Conservation (phyloP, 257 asterid species). For the Verbascum thapsus region DNA sequence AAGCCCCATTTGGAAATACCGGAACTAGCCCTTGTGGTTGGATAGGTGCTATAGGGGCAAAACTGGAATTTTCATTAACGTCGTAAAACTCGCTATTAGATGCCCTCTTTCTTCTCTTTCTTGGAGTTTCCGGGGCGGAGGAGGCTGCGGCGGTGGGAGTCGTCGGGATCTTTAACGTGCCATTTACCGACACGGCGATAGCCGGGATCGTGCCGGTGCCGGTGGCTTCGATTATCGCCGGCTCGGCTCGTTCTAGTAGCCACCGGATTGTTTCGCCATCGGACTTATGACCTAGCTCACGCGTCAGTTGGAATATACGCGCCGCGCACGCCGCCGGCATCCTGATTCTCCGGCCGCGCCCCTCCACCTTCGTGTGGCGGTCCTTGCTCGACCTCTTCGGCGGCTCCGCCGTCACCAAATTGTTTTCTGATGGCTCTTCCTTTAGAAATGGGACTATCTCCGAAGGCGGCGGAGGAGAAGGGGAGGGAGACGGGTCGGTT, state of each 20-base stretch:
- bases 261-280: constrained; percentile 85
- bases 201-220: constrained; percentile 85
- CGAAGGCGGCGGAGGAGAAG: constrained; percentile 11
- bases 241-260: constrained; percentile 83
- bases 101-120: constrained; percentile 49
- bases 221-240: constrained; percentile 75
- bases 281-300: constrained; percentile 76
- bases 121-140: constrained; percentile 36
- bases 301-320: constrained; percentile 70
- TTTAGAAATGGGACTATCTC: constrained; percentile 38
- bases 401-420: constrained; percentile 31
- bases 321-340: constrained; percentile 86
- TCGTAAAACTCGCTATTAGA: constrained; percentile 59
- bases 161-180: constrained; percentile 67
- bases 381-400: constrained; percentile 67
- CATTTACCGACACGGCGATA: constrained; percentile 80
- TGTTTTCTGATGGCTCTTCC: constrained; percentile 50
- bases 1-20: constrained; percentile 60
- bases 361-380: constrained; percentile 90
- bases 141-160: constrained; percentile 35
- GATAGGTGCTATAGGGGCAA: constrained; percentile 70
- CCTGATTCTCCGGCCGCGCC: constrained; percentile 82
- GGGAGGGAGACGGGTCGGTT: constrained; percentile 10
- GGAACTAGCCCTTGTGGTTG: constrained; percentile 69
- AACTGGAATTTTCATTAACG: constrained; percentile 43